Conservation (phyloP, 305 asterid genomes). For the Ilex paraguariensis region DNA sequence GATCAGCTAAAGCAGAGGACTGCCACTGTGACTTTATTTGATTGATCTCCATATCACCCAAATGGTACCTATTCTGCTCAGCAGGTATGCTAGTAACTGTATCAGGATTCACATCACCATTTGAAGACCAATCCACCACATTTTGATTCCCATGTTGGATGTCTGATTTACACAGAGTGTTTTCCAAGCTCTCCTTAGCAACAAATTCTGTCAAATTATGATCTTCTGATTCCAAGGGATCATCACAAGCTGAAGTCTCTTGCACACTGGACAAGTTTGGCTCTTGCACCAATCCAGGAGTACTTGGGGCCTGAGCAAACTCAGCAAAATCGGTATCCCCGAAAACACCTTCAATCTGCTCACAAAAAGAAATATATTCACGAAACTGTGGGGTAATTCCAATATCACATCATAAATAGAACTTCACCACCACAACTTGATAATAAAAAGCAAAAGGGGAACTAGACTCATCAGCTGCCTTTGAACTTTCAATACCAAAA, state of each 20-base stretch:
- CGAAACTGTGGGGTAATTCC: not conserved
- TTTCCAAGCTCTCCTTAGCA: conserved; percentile 30
- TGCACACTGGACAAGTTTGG: conserved; percentile 70
- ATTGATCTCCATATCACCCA: conserved; percentile 30
- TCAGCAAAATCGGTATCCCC: conserved; percentile 59
- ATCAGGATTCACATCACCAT: conserved; percentile 30
- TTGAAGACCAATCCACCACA: conserved; percentile 23
- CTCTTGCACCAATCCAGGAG: conserved; percentile 89
- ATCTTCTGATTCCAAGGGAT: conserved; percentile 68
- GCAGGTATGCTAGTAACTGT: conserved; percentile 26
- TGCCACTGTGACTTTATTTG: conserved; percentile 29
- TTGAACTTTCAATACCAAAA: not conserved
- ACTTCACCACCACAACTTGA: too few species aligned
- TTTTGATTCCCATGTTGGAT: conserved; percentile 29
- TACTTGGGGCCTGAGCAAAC: conserved; percentile 88
- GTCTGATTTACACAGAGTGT: conserved; percentile 21
- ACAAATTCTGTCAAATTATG: conserved; percentile 40
- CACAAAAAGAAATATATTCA: conserved; percentile 8
- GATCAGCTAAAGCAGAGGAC: conserved; percentile 29
- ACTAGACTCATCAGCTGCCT: not conserved
- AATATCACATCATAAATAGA: too few species aligned
- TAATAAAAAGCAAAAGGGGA: not conserved
- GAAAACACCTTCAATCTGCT: conserved; percentile 49
- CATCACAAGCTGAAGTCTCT: conserved; percentile 87
- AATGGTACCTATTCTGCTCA: conserved; percentile 42